Evolutionary conservation across 148 eudicot genomes (phyloP), one percentile per base, ranked within the genome.

Genomic region (Oxyria digyna): DNA sequence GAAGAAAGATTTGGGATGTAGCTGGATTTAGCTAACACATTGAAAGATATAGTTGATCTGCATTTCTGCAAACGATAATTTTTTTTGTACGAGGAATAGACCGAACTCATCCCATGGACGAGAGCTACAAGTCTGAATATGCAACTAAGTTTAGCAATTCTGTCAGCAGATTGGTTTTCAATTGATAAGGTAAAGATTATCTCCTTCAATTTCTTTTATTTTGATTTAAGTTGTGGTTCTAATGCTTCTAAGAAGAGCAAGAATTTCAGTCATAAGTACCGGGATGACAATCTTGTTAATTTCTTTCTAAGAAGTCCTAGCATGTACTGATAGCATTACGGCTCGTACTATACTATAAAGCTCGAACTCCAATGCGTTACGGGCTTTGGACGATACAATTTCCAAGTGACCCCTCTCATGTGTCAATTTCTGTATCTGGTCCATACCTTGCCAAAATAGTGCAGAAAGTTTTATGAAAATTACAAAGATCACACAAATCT

Each of bases 1-100:
- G 71, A 82, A 78, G 85, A 90, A 90, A 82, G 89, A 87, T 37
- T 72, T 74, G 67, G 96, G 91, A 17, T 74, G 78, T 69, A 85
- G 96, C 70, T 81, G 81, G 87, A 76, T 82, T 71, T 79, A 81
- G 72, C 68, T 75, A 18, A 41, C 63, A 21, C 67, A 71, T 63
- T 81, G 59, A 78, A 35, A 35, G 6, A 35, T 35, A n/a, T n/a
- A n/a, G 38, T 35, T 35, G 38, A 35, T n/a, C n/a, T n/a, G n/a
- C n/a, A n/a, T n/a, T n/a, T n/a, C n/a, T n/a, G n/a, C n/a, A n/a
- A n/a, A n/a, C n/a, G n/a, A n/a, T n/a, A n/a, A n/a, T n/a, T n/a
- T n/a, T n/a, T n/a, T n/a, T n/a, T n/a, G n/a, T n/a, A n/a, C n/a
- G n/a, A n/a, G n/a, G n/a, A n/a, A n/a, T n/a, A n/a, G n/a, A n/a